Percentiles rank a stretch among this genome's conserved stretches.
phyloP scores from a whole-genome alignment of 2,329 filamentous ascomycete species.

The Epichloe uncinata region DNA sequence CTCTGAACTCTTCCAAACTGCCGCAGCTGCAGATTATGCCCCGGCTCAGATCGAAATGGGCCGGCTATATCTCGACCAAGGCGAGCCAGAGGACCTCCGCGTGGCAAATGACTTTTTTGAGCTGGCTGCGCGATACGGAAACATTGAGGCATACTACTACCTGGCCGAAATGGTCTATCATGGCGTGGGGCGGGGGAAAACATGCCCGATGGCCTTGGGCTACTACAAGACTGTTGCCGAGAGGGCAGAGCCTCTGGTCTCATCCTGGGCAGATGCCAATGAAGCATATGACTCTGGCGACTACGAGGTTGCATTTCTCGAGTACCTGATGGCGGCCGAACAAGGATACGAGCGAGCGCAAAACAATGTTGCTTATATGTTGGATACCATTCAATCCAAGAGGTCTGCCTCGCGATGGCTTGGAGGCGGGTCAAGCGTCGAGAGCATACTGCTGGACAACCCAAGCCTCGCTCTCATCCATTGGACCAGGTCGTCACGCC shows the following conservation, averaged over 20 bases:
- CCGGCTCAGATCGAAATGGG: constrained; percentile 75
- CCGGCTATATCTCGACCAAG: constrained; percentile 75
- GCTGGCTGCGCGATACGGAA: constrained; percentile 65
- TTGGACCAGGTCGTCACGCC: constrained; percentile 89
- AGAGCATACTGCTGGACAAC: constrained; percentile 33
- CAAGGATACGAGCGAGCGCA: constrained; percentile 85
- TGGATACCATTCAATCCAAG: constrained; percentile 56
- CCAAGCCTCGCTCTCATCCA: constrained; percentile 65
- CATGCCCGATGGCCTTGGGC: constrained; percentile 60
- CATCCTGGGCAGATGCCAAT: constrained; percentile 73
- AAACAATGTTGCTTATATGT: constrained; percentile 76
- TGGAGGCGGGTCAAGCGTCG: constrained; percentile 22
- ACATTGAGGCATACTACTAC: constrained; percentile 86
- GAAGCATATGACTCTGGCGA: constrained; percentile 69
- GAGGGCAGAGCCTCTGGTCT: constrained; percentile 58
- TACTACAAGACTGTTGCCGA: constrained; percentile 77
- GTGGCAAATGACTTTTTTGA: constrained; percentile 81
- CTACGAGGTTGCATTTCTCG: constrained; percentile 63
- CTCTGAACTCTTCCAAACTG: constrained; percentile 60
- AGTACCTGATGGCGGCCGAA: constrained; percentile 78
- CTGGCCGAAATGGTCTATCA: constrained; percentile 76
- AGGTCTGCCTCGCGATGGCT: constrained; percentile 28
- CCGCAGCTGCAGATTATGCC: constrained; percentile 70
- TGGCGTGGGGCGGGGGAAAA: constrained; percentile 66
- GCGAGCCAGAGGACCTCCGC: constrained; percentile 52